phyloP scores from a whole-genome alignment of 139 green algal genomes.

The Chlamydomonas schloesseri region DNA sequence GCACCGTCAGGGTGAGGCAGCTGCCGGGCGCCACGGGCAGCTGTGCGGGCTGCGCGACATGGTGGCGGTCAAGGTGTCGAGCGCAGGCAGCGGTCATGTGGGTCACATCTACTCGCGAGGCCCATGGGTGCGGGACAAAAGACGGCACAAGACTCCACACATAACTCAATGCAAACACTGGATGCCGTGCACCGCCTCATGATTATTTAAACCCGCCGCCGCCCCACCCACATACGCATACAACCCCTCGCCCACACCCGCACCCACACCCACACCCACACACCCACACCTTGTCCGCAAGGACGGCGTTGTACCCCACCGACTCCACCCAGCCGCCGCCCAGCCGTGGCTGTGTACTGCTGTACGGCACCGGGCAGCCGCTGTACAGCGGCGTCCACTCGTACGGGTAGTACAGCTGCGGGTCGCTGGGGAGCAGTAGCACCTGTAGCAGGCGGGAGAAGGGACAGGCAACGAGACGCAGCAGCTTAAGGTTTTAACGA shows the following conservation, averaged over 20 bases:
- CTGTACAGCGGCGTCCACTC: slow-evolving; percentile 44
- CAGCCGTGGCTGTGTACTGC: not conserved
- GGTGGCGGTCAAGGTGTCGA: too few species aligned
- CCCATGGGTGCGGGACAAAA: too few species aligned
- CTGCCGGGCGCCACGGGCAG: not conserved
- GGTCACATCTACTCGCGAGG: too few species aligned
- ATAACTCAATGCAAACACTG: too few species aligned
- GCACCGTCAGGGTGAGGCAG: not conserved
- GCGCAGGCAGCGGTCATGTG: too few species aligned
- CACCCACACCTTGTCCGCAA: not conserved
- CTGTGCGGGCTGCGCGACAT: not conserved
- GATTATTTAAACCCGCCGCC: too few species aligned
- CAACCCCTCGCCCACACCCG: too few species aligned
- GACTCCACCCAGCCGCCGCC: slow-evolving; percentile 32
- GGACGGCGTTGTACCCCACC: slow-evolving; percentile 1
- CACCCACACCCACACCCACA: too few species aligned
- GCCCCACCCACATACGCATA: too few species aligned
- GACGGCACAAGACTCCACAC: too few species aligned
- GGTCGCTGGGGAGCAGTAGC: slow-evolving; percentile 11
- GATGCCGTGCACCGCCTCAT: too few species aligned
- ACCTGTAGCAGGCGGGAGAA: not conserved
- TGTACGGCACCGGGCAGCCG: slow-evolving; percentile 3
- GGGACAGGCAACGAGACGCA: not conserved
- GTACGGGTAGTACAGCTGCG: not conserved
- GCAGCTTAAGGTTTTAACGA: not conserved